Conservation (phyloP, 2,329 filamentous ascomycete genomes). For the Elsinoe perseae region DNA sequence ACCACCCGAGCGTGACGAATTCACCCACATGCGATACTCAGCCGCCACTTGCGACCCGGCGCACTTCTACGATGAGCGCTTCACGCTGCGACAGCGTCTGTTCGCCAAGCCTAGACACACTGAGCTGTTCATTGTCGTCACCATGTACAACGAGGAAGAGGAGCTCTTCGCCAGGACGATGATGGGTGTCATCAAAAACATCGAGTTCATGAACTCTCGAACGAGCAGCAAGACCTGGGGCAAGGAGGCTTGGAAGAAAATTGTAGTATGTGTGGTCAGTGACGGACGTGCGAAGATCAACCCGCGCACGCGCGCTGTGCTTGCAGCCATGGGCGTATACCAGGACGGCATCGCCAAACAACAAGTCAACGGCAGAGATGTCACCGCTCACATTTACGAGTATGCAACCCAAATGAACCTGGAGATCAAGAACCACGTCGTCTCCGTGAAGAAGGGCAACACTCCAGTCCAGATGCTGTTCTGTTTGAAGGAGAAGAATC, state of each 20-base stretch:
- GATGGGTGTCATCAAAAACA: slow-evolving; percentile 96
- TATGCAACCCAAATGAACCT: slow-evolving; percentile 83
- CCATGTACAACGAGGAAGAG: slow-evolving; percentile 99
- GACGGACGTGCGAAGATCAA: slow-evolving; percentile 98
- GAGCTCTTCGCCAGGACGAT: slow-evolving; percentile 91
- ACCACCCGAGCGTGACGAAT: slow-evolving; percentile 74
- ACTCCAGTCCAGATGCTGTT: slow-evolving; percentile 95
- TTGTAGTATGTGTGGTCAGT: slow-evolving; percentile 94
- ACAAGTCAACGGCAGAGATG: slow-evolving; percentile 91
- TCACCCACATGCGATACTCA: slow-evolving; percentile 87
- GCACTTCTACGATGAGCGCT: slow-evolving; percentile 80
- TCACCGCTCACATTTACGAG: slow-evolving; percentile 93
- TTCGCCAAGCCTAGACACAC: slow-evolving; percentile 90
- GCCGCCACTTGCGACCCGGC: slow-evolving; percentile 89
- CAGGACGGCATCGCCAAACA: slow-evolving; percentile 98
- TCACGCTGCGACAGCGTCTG: slow-evolving; percentile 82
- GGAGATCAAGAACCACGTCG: slow-evolving; percentile 82
- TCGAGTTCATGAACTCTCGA: slow-evolving; percentile 94
- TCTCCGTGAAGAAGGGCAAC: slow-evolving; percentile 70
- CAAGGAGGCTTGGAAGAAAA: slow-evolving; percentile 98
- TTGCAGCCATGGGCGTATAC: slow-evolving; percentile 92
- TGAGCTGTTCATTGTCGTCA: slow-evolving; percentile 91
- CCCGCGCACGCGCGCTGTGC: slow-evolving; percentile 73
- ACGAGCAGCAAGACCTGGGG: slow-evolving; percentile 96
- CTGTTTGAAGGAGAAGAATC: slow-evolving; percentile 98